Evolutionary conservation across 164 flowering plant species (phyloP), one percentile per base, ranked within the genome.

Genomic region (Piper betle): DNA sequence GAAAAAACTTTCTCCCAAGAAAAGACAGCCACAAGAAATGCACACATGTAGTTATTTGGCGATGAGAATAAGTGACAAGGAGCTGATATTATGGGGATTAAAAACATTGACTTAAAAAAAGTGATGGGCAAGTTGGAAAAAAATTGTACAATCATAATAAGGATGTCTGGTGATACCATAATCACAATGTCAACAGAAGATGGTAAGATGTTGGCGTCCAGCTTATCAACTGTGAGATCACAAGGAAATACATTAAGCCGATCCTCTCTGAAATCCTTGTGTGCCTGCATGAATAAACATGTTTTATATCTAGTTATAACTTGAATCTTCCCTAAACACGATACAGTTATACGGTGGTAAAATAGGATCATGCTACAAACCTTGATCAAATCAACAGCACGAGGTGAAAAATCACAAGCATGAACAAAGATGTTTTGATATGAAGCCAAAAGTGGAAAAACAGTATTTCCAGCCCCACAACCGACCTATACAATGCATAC

Each of bases 401-500:
- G 92, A 48, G 83, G 82, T 55, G 99, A 93, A 74, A 93, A 93
- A 78, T 93, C 99, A 74, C 97, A 90, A 2, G 87, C 99, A 77
- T 93, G 81, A 37, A 88, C 79, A 77, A 81, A 90, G 48, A 86
- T 71, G 72, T 85, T 75, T 7, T 83, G 89, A 69, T 81, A 88
- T 10, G 87, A 76, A 3, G 86, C 84, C 70, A 85, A 43, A 73
- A 93, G 71, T 48, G 99, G 99, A 76, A 84, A 90, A 57, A 88
- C 71, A 8, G 96, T 90, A 69, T 93, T 93, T 66, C 99, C 99
- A 73, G 86, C 96, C 67, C 99, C 99, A 77, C 99, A 93, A 42
- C 99, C 97, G 75, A 90, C 82, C 99, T 93, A 82, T 19, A 9
- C 25, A 53, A 41, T 13, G 4, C 18, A 12, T 55, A 67, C 25